Evolutionary conservation across 305 asterid species (phyloP), one percentile per base, ranked within the genome.

Genomic region (Withania somnifera): DNA sequence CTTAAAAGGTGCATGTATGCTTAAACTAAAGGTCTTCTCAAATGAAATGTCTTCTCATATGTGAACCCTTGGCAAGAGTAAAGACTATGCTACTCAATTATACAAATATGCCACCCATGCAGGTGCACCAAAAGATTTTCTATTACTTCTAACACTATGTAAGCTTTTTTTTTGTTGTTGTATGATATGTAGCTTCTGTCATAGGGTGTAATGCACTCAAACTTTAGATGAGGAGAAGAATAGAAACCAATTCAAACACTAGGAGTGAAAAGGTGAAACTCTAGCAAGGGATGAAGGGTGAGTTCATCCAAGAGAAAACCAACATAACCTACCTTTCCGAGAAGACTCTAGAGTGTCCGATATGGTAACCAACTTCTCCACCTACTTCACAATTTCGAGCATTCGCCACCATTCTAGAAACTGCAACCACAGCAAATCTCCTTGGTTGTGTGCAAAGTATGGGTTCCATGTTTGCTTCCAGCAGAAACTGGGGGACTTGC

Each of bases 341-440:
- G 88, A 84, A 92, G 82, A 88, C 97, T 87, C 90, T 89, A 61
- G 98, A 93, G 85, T 96, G 99, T 78, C 99, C 99, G 64, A 96
- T 96, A 86, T 96, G 99, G 88, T 90, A 96, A 79, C 99, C 99
- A 82, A 96, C 91, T 85, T 96, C 99, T 84, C 86, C 97, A 45
- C 99, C 99, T 38, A 96, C 92, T 91, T 94, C 97, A 82, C 97
- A 92, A 36, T 90, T 94, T 68, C 97, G 93, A 85, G 97, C 90
- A 82, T 82, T 86, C 34, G 99, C 98, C 68, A 96, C 99, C 98
- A 93, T 94, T 82, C 90, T 88, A 57, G 99, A 97, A 75, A 96
- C 98, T 84, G 98, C 97, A 78, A 94, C 98, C 85, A 96, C 99
- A 75, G 99, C 99, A 88, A 96, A 96, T 89, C 99, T 94, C 86